A percentile compares a stretch with the other conserved stretches of the same genome.
These are phyloP conservation scores for Nakazawaea wyomingensis DNA, from an alignment of 805 yeast genomes.

Conservation along the genomic window DNA sequence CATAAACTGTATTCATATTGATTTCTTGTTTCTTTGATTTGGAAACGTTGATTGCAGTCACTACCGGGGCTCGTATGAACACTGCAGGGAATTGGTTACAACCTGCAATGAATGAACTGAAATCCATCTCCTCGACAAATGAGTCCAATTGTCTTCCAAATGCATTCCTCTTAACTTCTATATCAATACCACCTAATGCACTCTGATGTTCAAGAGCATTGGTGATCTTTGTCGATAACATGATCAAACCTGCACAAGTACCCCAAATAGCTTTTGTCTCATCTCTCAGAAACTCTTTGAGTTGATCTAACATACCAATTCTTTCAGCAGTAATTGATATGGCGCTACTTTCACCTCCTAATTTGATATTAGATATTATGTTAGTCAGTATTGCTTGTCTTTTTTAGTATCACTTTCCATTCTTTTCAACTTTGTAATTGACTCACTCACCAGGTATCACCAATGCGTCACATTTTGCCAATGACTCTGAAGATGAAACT, in stretches of 20 bases:
- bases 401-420: too few relatives aligned
- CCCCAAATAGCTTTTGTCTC: constrained; percentile 68
- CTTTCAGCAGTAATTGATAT: constrained; percentile 70
- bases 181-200: constrained; percentile 59
- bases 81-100: constrained; percentile 35
- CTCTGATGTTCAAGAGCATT: constrained; percentile 51
- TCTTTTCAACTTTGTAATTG: too few relatives aligned
- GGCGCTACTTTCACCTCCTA: constrained; percentile 61
- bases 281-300: constrained; percentile 42
- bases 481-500: constrained; percentile 49
- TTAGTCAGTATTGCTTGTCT: too few relatives aligned
- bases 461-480: constrained; percentile 48
- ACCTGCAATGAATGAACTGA: constrained; percentile 34
- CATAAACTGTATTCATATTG: background rate
- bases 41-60: constrained; percentile 22
- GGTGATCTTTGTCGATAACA: constrained; percentile 49
- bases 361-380: too few relatives aligned
- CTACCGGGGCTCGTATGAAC: constrained; percentile 77
- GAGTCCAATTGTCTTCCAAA: constrained; percentile 76
- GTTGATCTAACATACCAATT: constrained; percentile 49
- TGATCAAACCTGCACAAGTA: constrained; percentile 79
- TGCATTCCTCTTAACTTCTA: constrained; percentile 64
- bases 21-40: too few relatives aligned
- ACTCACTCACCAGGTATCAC: constrained; percentile 59
- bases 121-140: constrained; percentile 44